Base-by-base conservation (phyloP, 2,329 filamentous ascomycete genomes). In the Ophiocordyceps sinensis region DNA sequence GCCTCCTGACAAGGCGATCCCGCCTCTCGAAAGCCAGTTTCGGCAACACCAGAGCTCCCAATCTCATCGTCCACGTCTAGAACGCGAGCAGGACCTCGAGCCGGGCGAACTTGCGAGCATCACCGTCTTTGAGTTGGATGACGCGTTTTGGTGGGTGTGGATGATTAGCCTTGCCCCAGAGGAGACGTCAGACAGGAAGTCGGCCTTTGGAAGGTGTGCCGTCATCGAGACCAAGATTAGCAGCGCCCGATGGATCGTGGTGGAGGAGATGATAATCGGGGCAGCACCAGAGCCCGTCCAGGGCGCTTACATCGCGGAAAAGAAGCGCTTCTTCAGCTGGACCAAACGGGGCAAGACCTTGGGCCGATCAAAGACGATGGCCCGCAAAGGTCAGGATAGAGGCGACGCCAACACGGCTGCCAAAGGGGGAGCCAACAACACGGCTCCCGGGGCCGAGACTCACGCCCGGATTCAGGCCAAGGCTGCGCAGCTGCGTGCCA, bases 91-190 rank as follows among this genome's bases (percentile, higher is more conserved):
- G 21, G 68, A 76, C 34, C 68, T 95, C 0, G 87, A 95, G 48
- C 91, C 89, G 0, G 91, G 87, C 40, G 91, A 98, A 68, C 71
- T 98, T 43, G 91, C 91, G 28, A 96, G 87, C 56, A 94, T 98
- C 54, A 83, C 76, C 21, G 74, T 74, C 31, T 75, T 96, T 43
- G 81, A 91, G 47, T 70, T 98, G 5, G 91, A 98, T 52, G 89
- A 96, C 58, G 82, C 87, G 1, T 98, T 98, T 60, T 98, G 91
- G 91, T 96, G 91, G 89, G 91, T 96, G 4, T 98, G 91, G 91
- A 96, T 98, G 72, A 93, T 79, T 51, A 96, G 89, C 68, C 66
- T 98, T 53, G 87, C 89, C 2, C 83, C 79, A 1, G 91, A 98
- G 54, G 91, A 98, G 63, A 84, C 88, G 0, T 63, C 78, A 0